Evolutionary conservation across 768 basidiomycete species (phyloP).

Genomic region (Lepiota venenata): DNA sequence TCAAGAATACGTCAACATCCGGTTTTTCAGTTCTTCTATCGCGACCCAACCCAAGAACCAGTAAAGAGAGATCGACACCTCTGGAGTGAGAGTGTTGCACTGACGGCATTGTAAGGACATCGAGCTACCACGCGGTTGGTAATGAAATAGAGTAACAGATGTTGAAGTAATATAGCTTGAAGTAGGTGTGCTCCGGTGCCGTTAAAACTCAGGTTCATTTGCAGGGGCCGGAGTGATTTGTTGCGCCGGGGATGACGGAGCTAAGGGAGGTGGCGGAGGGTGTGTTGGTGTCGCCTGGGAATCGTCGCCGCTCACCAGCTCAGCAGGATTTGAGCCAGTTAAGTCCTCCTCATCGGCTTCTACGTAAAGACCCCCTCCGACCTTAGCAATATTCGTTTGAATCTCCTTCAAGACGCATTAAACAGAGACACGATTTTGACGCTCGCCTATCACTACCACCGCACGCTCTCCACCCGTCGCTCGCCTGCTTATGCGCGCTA

Average conservation of each 20-base stretch:
- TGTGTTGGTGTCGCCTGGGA: background rate
- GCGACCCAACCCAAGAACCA: slow-evolving; percentile 70
- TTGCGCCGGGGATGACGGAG: slow-evolving; percentile 12
- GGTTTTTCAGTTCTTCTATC: slow-evolving; percentile 67
- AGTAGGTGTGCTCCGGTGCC: too few relatives aligned
- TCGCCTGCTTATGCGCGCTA: too few relatives aligned
- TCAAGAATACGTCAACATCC: slow-evolving; percentile 71
- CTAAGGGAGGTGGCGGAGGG: slow-evolving; percentile 12
- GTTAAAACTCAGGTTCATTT: too few relatives aligned
- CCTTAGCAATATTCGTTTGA: slow-evolving; percentile 76
- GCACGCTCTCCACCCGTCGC: too few relatives aligned
- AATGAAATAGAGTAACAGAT: too few relatives aligned
- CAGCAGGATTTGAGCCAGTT: slow-evolving; percentile 16
- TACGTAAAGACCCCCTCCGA: slow-evolving; percentile 77
- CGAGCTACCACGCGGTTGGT: too few relatives aligned
- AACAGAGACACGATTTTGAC: slow-evolving; percentile 90
- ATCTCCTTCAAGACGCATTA: slow-evolving; percentile 68
- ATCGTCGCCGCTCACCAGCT: background rate
- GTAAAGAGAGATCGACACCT: slow-evolving; percentile 52
- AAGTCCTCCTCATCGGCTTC: slow-evolving; percentile 66
- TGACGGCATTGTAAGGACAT: slow-evolving; percentile 70
- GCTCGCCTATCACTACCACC: too few relatives aligned
- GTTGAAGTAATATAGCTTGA: too few relatives aligned
- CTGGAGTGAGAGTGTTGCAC: slow-evolving; percentile 71
- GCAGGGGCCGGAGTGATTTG: slow-evolving; percentile 6